phyloP scores from a whole-genome alignment of 169 alveolate species.

The Cyclospora cayetanensis region DNA sequence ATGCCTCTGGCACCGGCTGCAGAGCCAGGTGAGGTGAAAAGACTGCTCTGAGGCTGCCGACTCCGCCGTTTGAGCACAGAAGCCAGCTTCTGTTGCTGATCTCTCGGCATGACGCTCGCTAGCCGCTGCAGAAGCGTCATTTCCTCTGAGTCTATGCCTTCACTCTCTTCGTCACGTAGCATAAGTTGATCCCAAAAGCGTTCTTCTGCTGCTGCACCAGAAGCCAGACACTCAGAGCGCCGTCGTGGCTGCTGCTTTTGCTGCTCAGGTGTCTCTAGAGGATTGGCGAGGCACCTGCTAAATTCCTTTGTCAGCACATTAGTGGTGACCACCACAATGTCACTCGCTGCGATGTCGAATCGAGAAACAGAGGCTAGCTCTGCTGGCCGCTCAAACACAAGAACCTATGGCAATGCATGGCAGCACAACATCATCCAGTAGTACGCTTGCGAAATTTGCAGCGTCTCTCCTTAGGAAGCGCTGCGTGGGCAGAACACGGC shows the following conservation, averaged over 20 bases:
- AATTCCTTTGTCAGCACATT: background rate
- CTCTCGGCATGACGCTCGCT: background rate
- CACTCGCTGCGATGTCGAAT: background rate
- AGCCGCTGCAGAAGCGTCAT: background rate
- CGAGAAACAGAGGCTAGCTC: background rate
- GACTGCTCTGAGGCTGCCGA: background rate
- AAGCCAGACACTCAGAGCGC: background rate
- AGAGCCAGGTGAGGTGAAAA: background rate
- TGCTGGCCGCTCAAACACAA: background rate
- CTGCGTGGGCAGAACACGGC: background rate
- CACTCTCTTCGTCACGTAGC: background rate
- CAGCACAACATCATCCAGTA: background rate
- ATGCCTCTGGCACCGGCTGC: background rate
- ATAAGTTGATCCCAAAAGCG: background rate
- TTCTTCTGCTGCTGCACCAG: background rate
- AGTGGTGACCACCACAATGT: background rate
- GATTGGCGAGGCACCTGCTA: background rate
- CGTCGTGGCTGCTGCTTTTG: conserved; percentile 5
- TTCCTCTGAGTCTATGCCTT: background rate
- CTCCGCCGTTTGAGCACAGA: background rate
- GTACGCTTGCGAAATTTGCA: background rate
- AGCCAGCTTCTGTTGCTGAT: background rate
- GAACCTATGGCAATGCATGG: background rate
- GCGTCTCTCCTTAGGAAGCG: background rate
- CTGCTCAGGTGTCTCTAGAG: conserved; percentile 1